Evolutionary conservation across 2,329 filamentous ascomycete species (phyloP).

Genomic region (Colletotrichum camelliae): DNA sequence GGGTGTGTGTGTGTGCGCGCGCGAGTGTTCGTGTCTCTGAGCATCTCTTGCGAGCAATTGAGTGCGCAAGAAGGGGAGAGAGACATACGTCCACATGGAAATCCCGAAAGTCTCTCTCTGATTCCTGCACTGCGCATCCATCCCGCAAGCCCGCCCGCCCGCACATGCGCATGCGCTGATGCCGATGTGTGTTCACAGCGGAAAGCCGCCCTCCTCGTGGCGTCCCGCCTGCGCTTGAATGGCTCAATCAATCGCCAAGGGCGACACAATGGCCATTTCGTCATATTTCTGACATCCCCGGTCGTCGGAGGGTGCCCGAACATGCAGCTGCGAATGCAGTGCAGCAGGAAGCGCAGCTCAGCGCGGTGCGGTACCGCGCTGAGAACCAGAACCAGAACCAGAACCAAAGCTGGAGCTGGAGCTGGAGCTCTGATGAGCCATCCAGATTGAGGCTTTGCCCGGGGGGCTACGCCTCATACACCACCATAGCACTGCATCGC

Average conservation of each 20-base stretch:
- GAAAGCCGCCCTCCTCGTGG: background rate
- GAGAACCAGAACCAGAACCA: background rate
- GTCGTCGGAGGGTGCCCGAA: constrained; percentile 17
- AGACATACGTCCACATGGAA: background rate
- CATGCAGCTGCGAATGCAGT: constrained; percentile 4
- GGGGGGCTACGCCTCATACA: background rate
- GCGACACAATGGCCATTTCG: background rate
- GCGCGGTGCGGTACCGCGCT: background rate
- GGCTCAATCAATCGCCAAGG: background rate
- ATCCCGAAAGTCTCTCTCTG: background rate
- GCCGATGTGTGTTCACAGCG: background rate
- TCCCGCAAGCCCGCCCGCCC: background rate
- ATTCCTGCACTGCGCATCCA: background rate
- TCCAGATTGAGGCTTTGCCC: background rate
- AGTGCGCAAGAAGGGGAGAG: background rate
- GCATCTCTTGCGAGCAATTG: background rate
- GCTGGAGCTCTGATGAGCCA: background rate
- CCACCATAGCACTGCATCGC: background rate
- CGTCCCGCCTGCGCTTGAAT: background rate
- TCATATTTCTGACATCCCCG: constrained; percentile 1
- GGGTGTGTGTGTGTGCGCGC: background rate
- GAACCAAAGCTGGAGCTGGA: background rate
- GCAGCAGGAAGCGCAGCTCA: background rate
- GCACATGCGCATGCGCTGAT: background rate
- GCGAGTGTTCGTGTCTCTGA: background rate